Evolutionary conservation across 1,139 yeast genomes (phyloP).

Genomic region (Nadsonia starkeyi-henricii): DNA sequence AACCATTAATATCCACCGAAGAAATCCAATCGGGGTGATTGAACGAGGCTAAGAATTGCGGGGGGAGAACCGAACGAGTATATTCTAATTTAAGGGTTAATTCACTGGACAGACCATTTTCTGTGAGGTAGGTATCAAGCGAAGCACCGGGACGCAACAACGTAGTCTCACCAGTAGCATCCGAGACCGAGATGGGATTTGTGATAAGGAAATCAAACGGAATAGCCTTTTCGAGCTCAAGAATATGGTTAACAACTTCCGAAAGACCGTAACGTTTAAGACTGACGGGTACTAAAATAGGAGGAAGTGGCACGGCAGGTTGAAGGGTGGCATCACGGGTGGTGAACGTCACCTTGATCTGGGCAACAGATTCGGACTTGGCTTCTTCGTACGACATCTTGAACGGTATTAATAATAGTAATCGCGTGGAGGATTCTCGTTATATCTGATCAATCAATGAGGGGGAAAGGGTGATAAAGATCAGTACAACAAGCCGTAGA

Average conservation of each 20-base stretch:
- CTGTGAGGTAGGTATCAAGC: constrained; percentile 60
- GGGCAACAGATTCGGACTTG: constrained; percentile 14
- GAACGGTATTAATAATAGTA: too few relatives aligned
- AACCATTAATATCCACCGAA: constrained; percentile 37
- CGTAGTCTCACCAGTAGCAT: constrained; percentile 3
- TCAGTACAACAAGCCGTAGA: too few relatives aligned
- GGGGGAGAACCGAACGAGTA: constrained; percentile 87
- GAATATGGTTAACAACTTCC: constrained; percentile 83
- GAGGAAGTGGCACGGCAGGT: constrained; percentile 50
- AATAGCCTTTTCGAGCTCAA: constrained; percentile 45
- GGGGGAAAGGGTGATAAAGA: too few relatives aligned
- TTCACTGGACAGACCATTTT: constrained; percentile 73
- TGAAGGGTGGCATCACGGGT: constrained; percentile 74
- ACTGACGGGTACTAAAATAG: constrained; percentile 67
- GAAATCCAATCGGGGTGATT: constrained; percentile 95
- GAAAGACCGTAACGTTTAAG: constrained; percentile 85
- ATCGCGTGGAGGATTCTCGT: too few relatives aligned
- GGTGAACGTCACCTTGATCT: constrained; percentile 66
- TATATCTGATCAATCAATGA: too few relatives aligned
- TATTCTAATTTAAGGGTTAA: constrained; percentile 70
- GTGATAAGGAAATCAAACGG: constrained; percentile 81
- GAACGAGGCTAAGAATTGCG: constrained; percentile 76
- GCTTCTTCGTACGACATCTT: neutral
- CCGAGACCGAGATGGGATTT: constrained; percentile 11
- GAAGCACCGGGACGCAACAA: constrained; percentile 48